Evolutionary conservation across 371 early-diverging fungal genomes (phyloP).

Genomic region (Amoeboradix gromovi): DNA sequence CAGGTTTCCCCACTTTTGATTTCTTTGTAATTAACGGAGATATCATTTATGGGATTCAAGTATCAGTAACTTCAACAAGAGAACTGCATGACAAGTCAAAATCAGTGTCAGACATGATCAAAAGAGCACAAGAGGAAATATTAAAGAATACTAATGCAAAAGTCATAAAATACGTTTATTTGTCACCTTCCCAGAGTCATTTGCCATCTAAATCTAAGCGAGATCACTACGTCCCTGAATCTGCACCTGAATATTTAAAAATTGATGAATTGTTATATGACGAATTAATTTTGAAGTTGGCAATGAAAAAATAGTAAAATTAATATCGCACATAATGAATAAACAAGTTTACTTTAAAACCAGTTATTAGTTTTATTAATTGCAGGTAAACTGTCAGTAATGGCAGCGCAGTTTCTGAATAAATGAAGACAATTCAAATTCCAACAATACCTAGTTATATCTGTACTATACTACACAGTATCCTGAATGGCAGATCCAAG

Average conservation of each 20-base stretch:
- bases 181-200: not conserved
- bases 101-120: not conserved
- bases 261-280: not conserved
- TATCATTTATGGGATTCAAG: not conserved
- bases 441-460: too few relatives aligned
- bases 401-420: too few relatives aligned
- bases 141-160: not conserved
- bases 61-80: not conserved
- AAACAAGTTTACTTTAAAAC: too few relatives aligned
- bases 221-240: not conserved
- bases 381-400: too few relatives aligned
- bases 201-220: not conserved
- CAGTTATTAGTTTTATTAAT: too few relatives aligned
- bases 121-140: not conserved
- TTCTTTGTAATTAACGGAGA: not conserved
- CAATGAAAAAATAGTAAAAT: not conserved
- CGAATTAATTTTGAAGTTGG: not conserved
- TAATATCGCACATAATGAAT: too few relatives aligned
- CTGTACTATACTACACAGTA: too few relatives aligned
- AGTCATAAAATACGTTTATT: not conserved
- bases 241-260: not conserved
- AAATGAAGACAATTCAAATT: too few relatives aligned
- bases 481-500: slow-evolving; percentile 75
- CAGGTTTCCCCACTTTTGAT: not conserved
- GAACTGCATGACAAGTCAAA: not conserved